Evolutionary conservation across 163 green algal genomes (phyloP).

Genomic region (Chlamydomonas reinhardtii): DNA sequence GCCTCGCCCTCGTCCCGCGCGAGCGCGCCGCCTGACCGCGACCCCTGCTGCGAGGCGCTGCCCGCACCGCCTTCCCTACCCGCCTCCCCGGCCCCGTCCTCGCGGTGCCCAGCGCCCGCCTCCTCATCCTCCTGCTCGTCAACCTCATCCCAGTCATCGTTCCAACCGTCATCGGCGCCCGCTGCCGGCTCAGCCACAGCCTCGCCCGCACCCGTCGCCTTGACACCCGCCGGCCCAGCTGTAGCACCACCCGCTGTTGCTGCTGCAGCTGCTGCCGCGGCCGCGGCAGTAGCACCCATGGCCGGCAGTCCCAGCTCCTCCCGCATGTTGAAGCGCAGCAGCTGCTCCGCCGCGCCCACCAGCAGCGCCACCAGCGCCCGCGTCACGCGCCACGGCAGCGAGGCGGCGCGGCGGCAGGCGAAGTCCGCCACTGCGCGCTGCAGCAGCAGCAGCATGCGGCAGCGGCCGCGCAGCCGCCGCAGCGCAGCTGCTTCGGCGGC

Average conservation of each 20-base stretch:
- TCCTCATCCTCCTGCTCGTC: not conserved
- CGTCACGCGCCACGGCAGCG: constrained; percentile 48
- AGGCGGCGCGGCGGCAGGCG: constrained; percentile 4
- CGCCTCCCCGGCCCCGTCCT: not conserved
- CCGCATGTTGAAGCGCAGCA: constrained; percentile 52
- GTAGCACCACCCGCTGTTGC: not conserved
- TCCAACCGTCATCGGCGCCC: constrained; percentile 21
- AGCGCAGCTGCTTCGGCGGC: not conserved
- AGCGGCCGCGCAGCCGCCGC: constrained; percentile 42
- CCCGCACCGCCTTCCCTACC: not conserved
- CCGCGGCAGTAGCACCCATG: not conserved
- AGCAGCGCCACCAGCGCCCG: constrained; percentile 54
- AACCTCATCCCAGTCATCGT: constrained; percentile 3
- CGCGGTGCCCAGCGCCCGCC: not conserved
- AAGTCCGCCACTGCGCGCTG: constrained; percentile 42
- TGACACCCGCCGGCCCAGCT: not conserved
- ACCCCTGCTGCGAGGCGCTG: not conserved
- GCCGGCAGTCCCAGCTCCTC: constrained; percentile 17
- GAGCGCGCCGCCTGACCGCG: no score
- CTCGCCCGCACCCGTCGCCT: not conserved
- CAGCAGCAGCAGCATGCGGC: constrained; percentile 61
- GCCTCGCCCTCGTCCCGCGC: not conserved
- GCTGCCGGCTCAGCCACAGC: not conserved
- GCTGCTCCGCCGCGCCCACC: not conserved
- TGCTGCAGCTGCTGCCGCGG: not conserved